Evolutionary conservation across 2,329 filamentous ascomycete genomes (phyloP).

Genomic region (Paramyrothecium roridum): DNA sequence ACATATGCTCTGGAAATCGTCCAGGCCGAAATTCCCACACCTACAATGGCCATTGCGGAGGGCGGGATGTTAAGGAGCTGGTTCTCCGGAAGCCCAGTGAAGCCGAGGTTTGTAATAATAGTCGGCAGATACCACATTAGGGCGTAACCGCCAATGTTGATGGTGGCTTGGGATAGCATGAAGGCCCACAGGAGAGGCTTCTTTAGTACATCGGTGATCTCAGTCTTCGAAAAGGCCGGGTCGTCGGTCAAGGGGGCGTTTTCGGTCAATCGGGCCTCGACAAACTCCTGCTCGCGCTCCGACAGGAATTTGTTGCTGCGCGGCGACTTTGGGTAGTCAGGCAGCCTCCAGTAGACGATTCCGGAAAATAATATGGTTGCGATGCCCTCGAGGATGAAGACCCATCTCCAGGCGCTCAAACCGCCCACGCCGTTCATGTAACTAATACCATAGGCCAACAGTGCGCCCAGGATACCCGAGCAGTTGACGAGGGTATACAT

Average conservation of each 20-base stretch:
- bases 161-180: conserved; percentile 21
- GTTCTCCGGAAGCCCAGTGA: conserved; percentile 36
- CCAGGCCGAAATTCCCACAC: conserved; percentile 35
- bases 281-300: conserved; percentile 33
- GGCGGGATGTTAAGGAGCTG: conserved; percentile 43
- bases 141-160: conserved; percentile 38
- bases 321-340: conserved; percentile 37
- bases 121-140: conserved; percentile 38
- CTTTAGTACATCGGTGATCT: conserved; percentile 29
- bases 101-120: conserved; percentile 37
- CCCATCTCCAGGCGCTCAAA: conserved; percentile 26
- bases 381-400: conserved; percentile 41
- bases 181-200: conserved; percentile 17
- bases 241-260: conserved; percentile 34
- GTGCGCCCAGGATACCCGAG: conserved; percentile 28
- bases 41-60: conserved; percentile 34
- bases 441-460: conserved; percentile 24
- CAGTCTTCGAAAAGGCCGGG: conserved; percentile 26
- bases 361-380: conserved; percentile 29
- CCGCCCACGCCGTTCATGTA: conserved; percentile 20
- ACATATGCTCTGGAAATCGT: conserved; percentile 16
- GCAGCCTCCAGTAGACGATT: conserved; percentile 17
- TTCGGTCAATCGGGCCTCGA: conserved; percentile 32
- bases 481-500: conserved; percentile 32
- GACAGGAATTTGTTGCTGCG: conserved; percentile 26